These are phyloP conservation scores for Pseudogymnoascus sp. DNA, from an alignment of 2,329 filamentous ascomycete genomes.

Conservation along the genomic window DNA sequence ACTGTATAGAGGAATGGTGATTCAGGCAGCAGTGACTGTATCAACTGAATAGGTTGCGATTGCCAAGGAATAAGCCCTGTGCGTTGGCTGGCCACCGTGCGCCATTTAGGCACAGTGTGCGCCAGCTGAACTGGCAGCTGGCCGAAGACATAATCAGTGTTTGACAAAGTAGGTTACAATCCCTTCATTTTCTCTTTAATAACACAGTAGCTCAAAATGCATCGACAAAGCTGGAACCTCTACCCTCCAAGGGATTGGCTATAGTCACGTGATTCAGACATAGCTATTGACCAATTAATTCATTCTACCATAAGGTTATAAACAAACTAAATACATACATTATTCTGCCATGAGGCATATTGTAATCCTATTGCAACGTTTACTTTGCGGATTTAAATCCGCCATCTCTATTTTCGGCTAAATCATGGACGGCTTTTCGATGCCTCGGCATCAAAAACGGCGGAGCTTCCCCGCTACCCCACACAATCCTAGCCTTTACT, in stretches of 20 bases:
- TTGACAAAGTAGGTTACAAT: no score
- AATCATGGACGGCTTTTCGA: neutral
- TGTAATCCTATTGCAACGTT: neutral
- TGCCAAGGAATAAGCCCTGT: neutral
- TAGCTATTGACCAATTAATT: neutral
- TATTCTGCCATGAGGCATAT: neutral
- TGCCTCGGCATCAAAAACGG: neutral
- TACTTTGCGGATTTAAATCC: neutral
- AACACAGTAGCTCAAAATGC: no score
- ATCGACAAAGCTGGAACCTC: no score
- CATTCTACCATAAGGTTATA: neutral
- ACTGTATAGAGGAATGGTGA: neutral
- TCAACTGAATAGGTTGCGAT: neutral
- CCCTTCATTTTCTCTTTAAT: no score
- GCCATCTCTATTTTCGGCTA: neutral
- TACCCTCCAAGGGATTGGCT: no score
- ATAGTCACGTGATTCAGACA: no score
- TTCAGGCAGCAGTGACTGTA: neutral
- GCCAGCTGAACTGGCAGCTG: neutral
- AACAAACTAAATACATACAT: neutral
- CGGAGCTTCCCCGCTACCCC: slow-evolving; percentile 2
- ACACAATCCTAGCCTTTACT: neutral
- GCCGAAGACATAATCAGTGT: neutral
- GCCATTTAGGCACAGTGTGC: neutral
- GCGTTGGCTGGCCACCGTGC: neutral